These are phyloP conservation scores for Phytophthora hybrid DNA, from an alignment of 352 stramenopile species.

Conservation along the genomic window DNA sequence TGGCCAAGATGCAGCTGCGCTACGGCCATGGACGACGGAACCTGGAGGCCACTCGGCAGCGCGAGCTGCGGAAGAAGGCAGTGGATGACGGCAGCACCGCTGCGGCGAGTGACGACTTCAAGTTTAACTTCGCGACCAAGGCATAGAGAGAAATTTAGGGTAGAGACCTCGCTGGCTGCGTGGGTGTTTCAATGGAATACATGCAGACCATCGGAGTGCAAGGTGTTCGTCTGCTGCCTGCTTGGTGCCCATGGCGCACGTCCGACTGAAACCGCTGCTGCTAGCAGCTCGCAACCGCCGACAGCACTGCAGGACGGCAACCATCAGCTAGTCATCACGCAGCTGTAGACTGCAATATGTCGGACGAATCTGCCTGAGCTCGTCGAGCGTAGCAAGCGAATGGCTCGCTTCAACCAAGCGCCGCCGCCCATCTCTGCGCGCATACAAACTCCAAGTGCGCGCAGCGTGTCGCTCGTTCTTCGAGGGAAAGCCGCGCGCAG, in stretches of 20 bases:
- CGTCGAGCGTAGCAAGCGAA: conserved; percentile 9
- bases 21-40: conserved; percentile 73
- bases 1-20: conserved; percentile 76
- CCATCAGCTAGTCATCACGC: not conserved
- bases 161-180: not conserved
- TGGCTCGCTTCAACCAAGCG: not conserved
- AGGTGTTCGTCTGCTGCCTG: not conserved
- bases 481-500: not conserved
- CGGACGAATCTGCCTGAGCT: not conserved
- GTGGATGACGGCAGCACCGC: not conserved
- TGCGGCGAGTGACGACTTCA: conserved; percentile 28
- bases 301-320: not conserved
- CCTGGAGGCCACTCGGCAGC: conserved; percentile 56
- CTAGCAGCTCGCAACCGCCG: not conserved
- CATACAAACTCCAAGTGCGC: conserved; percentile 34
- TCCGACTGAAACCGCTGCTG: not conserved
- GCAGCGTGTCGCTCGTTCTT: conserved; percentile 18
- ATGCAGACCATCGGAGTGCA: conserved; percentile 4
- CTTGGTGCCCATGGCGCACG: not conserved
- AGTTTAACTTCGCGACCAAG: conserved; percentile 46
- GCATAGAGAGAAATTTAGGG: conserved; percentile 10
- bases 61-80: conserved; percentile 46
- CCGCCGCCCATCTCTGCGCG: conserved; percentile 13
- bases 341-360: not conserved
- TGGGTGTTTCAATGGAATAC: conserved; percentile 3